Percentiles rank a stretch among this genome's conserved stretches.
Conservation (phyloP, 495 filamentous ascomycete species). For the Penicillium bovifimosum region DNA sequence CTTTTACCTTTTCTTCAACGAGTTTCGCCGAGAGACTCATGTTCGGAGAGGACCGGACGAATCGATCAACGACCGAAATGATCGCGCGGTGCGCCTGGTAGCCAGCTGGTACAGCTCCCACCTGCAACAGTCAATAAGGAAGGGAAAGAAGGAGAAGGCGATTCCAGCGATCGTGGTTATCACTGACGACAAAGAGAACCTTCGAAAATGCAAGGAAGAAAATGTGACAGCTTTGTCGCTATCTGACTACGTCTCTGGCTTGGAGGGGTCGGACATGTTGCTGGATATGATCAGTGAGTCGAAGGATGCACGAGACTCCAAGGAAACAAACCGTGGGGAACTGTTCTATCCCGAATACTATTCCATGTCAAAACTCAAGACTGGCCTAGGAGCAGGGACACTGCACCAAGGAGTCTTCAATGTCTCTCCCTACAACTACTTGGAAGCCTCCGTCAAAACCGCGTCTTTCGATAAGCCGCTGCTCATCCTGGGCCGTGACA, state of each 20-base stretch:
- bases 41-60: conserved; percentile 69
- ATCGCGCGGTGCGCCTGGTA: conserved; percentile 80
- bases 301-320: conserved; percentile 58
- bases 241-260: conserved; percentile 70
- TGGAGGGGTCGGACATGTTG: conserved; percentile 76
- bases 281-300: conserved; percentile 92
- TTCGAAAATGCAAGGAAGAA: conserved; percentile 75
- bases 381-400: conserved; percentile 75
- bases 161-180: conserved; percentile 83
- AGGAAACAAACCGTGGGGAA: conserved; percentile 54
- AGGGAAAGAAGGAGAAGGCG: conserved; percentile 50
- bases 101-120: conserved; percentile 88
- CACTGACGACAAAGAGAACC: conserved; percentile 83
- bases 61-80: conserved; percentile 94
- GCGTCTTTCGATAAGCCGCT: conserved; percentile 84
- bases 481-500: conserved; percentile 86
- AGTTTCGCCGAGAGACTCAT: conserved; percentile 90
- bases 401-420: conserved; percentile 94
- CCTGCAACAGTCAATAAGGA: conserved; percentile 53
- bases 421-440: conserved; percentile 94
- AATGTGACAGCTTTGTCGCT: conserved; percentile 61
- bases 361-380: conserved; percentile 90
- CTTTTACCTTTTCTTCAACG: conserved; percentile 99
- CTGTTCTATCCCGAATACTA: conserved; percentile 81
- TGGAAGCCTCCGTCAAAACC: conserved; percentile 87